Conservation (phyloP, 768 basidiomycete species). For the Calocybe gangraenosa region DNA sequence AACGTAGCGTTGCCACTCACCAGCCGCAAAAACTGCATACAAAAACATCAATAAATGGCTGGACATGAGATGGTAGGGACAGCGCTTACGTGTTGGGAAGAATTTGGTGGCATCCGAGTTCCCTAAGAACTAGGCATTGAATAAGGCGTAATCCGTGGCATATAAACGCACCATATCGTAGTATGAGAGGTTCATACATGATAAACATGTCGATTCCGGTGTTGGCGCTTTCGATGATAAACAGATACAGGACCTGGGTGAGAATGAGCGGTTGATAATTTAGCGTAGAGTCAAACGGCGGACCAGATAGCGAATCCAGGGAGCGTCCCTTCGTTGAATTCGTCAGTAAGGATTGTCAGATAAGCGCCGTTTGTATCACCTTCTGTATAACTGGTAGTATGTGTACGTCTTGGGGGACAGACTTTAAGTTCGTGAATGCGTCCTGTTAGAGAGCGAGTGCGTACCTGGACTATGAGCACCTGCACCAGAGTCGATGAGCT, state of each 20-base stretch:
- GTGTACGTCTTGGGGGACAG: conserved; percentile 21
- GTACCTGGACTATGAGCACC: conserved; percentile 27
- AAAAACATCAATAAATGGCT: not conserved
- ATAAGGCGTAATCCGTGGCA: not conserved
- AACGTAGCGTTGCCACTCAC: conserved; percentile 15
- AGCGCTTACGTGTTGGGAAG: conserved; percentile 25
- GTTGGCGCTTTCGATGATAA: conserved; percentile 32
- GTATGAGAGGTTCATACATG: conserved; percentile 35
- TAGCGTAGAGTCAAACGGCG: too few relatives aligned
- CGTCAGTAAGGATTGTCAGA: not conserved
- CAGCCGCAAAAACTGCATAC: conserved; percentile 25
- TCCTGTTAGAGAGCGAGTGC: not conserved
- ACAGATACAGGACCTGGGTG: conserved; percentile 26
- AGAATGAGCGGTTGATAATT: not conserved
- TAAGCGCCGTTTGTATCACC: conserved; percentile 13
- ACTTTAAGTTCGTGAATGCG: too few relatives aligned
- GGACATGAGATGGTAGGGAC: not conserved
- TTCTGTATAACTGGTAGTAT: conserved; percentile 33
- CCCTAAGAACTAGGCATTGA: not conserved
- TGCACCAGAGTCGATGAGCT: conserved; percentile 9
- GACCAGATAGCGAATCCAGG: conserved; percentile 31
- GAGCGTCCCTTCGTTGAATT: conserved; percentile 18
- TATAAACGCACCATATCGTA: conserved; percentile 27
- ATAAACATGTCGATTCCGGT: conserved; percentile 31
- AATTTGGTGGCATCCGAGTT: conserved; percentile 11